Percentiles rank a stretch among this genome's conserved stretches.
phyloP scores from a whole-genome alignment of 352 stramenopile species.

The Pythium insidiosum region DNA sequence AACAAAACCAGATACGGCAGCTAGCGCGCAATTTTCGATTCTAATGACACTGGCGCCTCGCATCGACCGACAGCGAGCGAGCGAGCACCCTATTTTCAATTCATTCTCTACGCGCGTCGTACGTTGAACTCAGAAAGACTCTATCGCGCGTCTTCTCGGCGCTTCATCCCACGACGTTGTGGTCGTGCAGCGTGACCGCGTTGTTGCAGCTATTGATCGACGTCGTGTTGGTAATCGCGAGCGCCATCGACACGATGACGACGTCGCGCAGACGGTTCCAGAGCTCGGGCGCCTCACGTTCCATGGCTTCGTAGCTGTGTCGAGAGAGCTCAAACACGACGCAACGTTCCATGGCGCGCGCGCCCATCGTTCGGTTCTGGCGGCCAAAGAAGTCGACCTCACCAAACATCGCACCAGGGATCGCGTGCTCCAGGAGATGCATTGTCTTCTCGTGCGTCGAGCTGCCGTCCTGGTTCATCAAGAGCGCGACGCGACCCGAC shows the following conservation, averaged over 20 bases:
- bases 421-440: constrained; percentile 55
- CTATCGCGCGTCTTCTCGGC: neutral
- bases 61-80: no score
- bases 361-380: constrained; percentile 62
- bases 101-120: constrained; percentile 8
- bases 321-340: constrained; percentile 70
- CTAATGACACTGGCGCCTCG: no score
- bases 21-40: constrained; percentile 67
- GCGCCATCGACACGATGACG: constrained; percentile 78
- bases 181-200: no score
- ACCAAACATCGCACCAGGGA: constrained; percentile 76
- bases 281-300: constrained; percentile 35
- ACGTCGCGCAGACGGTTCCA: constrained; percentile 76
- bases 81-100: neutral
- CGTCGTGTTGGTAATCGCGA: constrained; percentile 67
- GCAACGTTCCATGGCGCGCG: constrained; percentile 32
- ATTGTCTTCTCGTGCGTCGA: constrained; percentile 35
- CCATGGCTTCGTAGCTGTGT: constrained; percentile 56
- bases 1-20: constrained; percentile 57
- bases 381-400: constrained; percentile 81
- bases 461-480: constrained; percentile 68
- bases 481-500: constrained; percentile 55
- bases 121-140: constrained; percentile 3
- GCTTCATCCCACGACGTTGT: constrained; percentile 2
- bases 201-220: constrained; percentile 61